Conservation (phyloP, 257 asterid species). For the Nicotiana paniculata region DNA sequence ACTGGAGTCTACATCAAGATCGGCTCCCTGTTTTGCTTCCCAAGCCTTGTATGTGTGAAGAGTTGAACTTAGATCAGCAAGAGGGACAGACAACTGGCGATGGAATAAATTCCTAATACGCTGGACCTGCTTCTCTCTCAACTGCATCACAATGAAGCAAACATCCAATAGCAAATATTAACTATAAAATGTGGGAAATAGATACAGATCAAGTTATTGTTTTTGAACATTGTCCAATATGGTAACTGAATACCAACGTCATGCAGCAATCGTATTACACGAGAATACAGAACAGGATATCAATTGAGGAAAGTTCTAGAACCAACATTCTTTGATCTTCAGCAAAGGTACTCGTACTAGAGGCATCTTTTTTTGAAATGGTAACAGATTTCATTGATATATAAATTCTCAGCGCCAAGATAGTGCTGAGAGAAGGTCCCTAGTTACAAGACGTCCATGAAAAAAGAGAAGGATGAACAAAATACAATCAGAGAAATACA, state of each 20-base stretch:
- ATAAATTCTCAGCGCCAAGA: too few species aligned
- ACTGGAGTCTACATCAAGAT: constrained; percentile 35
- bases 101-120: constrained; percentile 64
- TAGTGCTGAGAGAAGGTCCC: too few species aligned
- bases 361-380: neutral
- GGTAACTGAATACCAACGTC: neutral
- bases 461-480: too few species aligned
- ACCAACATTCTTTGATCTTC: neutral
- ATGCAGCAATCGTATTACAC: neutral
- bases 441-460: too few species aligned
- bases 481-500: too few species aligned
- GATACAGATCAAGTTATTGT: neutral
- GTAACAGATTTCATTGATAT: too few species aligned
- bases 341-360: neutral
- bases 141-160: constrained; percentile 35
- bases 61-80: constrained; percentile 44
- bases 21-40: constrained; percentile 62
- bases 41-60: constrained; percentile 68
- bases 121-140: constrained; percentile 79
- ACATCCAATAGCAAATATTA: neutral
- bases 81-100: constrained; percentile 93
- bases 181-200: neutral
- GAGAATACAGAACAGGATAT: neutral
- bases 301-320: neutral
- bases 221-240: neutral